Conservation (phyloP, 441 rosid genomes). For the Erodium trifolium region DNA sequence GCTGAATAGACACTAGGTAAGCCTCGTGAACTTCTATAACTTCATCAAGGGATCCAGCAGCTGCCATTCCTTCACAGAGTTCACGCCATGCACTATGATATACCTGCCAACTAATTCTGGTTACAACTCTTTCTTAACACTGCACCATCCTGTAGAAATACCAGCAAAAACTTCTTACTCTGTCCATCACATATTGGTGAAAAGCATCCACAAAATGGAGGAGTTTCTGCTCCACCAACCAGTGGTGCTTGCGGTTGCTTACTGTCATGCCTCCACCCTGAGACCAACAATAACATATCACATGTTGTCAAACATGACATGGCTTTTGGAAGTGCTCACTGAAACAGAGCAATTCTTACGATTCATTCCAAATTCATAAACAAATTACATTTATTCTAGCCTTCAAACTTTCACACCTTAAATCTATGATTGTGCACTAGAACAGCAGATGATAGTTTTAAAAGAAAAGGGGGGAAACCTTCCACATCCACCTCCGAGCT, state of each 20-base stretch:
- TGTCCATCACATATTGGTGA: constrained; percentile 98
- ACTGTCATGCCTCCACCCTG: constrained; percentile 61
- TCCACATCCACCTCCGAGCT: constrained; percentile 97
- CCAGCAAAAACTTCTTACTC: constrained; percentile 43
- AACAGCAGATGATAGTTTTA: not conserved
- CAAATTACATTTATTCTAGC: not conserved
- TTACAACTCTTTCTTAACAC: constrained; percentile 8
- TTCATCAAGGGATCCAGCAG: constrained; percentile 86
- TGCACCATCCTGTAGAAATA: not conserved
- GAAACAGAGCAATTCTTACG: not conserved
- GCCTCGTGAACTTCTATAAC: constrained; percentile 94
- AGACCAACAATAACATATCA: constrained; percentile 15
- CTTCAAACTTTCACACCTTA: not conserved
- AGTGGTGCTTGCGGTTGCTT: constrained; percentile 61
- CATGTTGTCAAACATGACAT: not conserved
- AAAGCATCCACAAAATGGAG: constrained; percentile 97
- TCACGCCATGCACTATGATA: constrained; percentile 96
- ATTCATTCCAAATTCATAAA: not conserved
- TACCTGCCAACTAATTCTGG: constrained; percentile 46
- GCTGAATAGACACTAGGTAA: constrained; percentile 79
- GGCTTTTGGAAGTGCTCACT: not conserved
- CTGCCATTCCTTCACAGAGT: constrained; percentile 78
- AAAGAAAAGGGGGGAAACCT: constrained; percentile 35
- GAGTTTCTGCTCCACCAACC: constrained; percentile 95
- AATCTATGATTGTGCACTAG: not conserved